These are phyloP conservation scores for Colletotrichum endophyticum DNA, from an alignment of 2,329 filamentous ascomycete species.

Conservation along the genomic window DNA sequence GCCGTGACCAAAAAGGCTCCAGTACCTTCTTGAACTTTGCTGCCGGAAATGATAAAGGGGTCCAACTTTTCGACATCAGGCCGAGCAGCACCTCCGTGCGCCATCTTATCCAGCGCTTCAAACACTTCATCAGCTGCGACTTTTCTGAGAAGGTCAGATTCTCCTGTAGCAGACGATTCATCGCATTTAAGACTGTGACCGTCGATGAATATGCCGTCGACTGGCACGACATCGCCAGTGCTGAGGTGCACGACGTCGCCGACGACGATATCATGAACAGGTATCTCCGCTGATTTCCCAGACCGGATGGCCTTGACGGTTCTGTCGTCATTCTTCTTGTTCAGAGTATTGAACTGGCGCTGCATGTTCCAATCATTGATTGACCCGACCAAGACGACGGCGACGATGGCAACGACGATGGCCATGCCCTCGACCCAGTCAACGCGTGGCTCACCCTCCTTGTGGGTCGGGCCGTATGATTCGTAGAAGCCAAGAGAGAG, in stretches of 20 bases:
- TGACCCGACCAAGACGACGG: slow-evolving; percentile 65
- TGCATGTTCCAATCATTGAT: slow-evolving; percentile 69
- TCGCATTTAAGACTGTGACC: slow-evolving; percentile 72
- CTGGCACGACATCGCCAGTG: slow-evolving; percentile 70
- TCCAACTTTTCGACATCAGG: slow-evolving; percentile 39
- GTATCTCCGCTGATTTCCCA: slow-evolving; percentile 64
- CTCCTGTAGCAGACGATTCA: slow-evolving; percentile 73
- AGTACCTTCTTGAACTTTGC: slow-evolving; percentile 58
- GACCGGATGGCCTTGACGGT: slow-evolving; percentile 69
- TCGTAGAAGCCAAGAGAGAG: slow-evolving; percentile 74
- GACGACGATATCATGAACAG: slow-evolving; percentile 67
- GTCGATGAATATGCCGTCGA: slow-evolving; percentile 68
- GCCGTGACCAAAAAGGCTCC: slow-evolving; percentile 60
- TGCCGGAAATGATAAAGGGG: slow-evolving; percentile 67
- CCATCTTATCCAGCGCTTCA: slow-evolving; percentile 56
- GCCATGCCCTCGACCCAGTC: slow-evolving; percentile 70
- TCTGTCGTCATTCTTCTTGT: slow-evolving; percentile 64
- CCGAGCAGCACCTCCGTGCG: slow-evolving; percentile 41
- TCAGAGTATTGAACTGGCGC: slow-evolving; percentile 63
- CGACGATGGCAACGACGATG: slow-evolving; percentile 65
- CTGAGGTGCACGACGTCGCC: slow-evolving; percentile 72
- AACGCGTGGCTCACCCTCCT: slow-evolving; percentile 45
- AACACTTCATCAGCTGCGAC: slow-evolving; percentile 63
- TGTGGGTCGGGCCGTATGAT: slow-evolving; percentile 54
- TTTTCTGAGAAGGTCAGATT: slow-evolving; percentile 74